Conservation (phyloP, 441 rosid species). For the Brassica balearica region DNA sequence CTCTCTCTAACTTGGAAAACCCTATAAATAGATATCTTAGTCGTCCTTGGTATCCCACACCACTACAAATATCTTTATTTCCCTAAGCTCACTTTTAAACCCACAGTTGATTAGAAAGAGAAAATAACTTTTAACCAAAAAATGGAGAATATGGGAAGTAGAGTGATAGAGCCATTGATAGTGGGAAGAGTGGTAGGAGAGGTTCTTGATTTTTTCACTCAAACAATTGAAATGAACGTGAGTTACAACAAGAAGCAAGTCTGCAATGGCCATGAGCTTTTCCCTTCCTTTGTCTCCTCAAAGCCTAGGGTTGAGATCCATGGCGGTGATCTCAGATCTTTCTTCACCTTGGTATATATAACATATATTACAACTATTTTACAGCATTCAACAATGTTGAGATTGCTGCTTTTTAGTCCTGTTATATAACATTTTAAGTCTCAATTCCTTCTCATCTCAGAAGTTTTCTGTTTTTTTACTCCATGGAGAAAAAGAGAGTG, state of each 20-base stretch:
- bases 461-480: slow-evolving; percentile 4
- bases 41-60: slow-evolving; percentile 35
- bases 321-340: slow-evolving; percentile 74
- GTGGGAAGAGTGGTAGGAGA: slow-evolving; percentile 84
- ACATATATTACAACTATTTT: not conserved
- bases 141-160: slow-evolving; percentile 41
- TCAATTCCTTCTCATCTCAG: not conserved
- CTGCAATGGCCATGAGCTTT: slow-evolving; percentile 66
- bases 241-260: slow-evolving; percentile 60
- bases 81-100: slow-evolving; percentile 21
- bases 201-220: slow-evolving; percentile 68
- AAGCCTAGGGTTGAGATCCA: slow-evolving; percentile 73
- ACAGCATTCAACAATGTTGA: not conserved
- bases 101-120: slow-evolving; percentile 13
- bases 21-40: slow-evolving; percentile 40
- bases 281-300: slow-evolving; percentile 60
- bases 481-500: slow-evolving; percentile 8
- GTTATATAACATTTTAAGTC: not conserved
- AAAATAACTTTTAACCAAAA: slow-evolving; percentile 4
- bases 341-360: slow-evolving; percentile 71
- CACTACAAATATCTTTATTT: slow-evolving; percentile 24
- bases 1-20: slow-evolving; percentile 19
- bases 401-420: not conserved
- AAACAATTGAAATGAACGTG: slow-evolving; percentile 56
- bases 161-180: slow-evolving; percentile 58